Conservation (phyloP, 2,329 filamentous ascomycete species). For the Colletotrichum sp. region DNA sequence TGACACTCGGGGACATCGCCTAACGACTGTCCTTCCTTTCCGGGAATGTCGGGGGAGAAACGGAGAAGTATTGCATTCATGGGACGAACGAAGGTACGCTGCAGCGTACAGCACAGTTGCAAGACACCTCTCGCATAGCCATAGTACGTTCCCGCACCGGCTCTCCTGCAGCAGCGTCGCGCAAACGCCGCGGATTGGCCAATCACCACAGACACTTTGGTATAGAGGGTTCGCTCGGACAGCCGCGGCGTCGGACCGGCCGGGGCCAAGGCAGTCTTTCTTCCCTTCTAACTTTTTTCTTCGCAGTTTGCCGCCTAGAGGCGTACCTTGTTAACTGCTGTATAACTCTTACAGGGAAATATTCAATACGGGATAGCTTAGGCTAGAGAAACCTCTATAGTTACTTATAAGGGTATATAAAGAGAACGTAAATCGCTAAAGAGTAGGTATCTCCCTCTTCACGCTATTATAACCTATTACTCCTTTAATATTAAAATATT, state of each 20-base stretch:
- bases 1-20: neutral
- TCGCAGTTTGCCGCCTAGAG: too few species aligned
- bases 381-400: too few species aligned
- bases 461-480: too few species aligned
- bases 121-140: neutral
- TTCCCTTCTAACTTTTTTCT: too few species aligned
- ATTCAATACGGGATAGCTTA: too few species aligned
- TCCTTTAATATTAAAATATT: too few species aligned
- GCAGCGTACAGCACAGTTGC: neutral
- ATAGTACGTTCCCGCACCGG: neutral
- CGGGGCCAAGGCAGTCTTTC: neutral
- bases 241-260: slow-evolving; percentile 6
- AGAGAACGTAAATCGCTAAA: too few species aligned
- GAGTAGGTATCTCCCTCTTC: too few species aligned
- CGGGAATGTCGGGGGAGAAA: neutral
- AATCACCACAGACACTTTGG: neutral
- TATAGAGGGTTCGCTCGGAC: slow-evolving; percentile 1
- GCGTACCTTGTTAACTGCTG: too few species aligned
- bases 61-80: neutral
- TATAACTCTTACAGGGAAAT: too few species aligned
- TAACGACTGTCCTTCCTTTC: neutral
- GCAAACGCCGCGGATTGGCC: neutral
- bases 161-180: neutral
- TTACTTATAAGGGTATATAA: too few species aligned
- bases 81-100: neutral